Evolutionary conservation across 495 filamentous ascomycete species (phyloP), one percentile per base, ranked within the genome.

Genomic region (Amniculicola lignicola): DNA sequence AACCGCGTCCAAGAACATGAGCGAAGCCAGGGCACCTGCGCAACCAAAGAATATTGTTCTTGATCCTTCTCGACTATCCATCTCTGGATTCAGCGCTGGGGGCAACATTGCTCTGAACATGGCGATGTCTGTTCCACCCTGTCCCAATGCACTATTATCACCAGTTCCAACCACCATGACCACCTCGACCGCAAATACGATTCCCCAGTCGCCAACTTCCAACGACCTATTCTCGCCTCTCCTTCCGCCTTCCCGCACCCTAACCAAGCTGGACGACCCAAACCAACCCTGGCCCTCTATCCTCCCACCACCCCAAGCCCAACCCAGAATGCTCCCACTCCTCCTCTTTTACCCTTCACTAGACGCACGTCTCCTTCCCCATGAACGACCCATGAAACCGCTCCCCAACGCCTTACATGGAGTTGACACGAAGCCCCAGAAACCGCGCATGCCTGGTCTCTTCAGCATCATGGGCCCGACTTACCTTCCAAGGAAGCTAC

Each of bases 31-130:
- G n/a, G n/a, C n/a, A n/a, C n/a, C n/a, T n/a, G 38, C 56, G 16
- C 37, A 40, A 33, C 12, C 36, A 15, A 41, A 46, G 15, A 36
- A 11, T 27, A 67, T 70, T 21, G 39, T 38, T 0, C 67, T 70
- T 12, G 68, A 70, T 52, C 42, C 48, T 5, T 45, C 57, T 4
- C 67, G 64, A 16, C 62, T 70, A 16, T 55, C 55, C 23, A 66
- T 70, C 45, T 69, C 64, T 9, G 68, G 68, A 5, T 68, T 69
- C 51, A 68, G 65, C 12, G 63, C 60, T 15, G 68, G 68, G 14
- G 67, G 66, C 14, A 70, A 70, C 48, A 63, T 70, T 21, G 68
- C 68, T 0, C 64, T 70, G 16, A 70, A 70, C 42, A 61, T 69
- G 52, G 68, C 60, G 7, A 41, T 69, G 16, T 60, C 47, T 18